Percentiles rank a stretch among this genome's conserved stretches.
These are phyloP conservation scores for Aspergillaceae sp. DNA, from an alignment of 2,329 filamentous ascomycete genomes.

Conservation along the genomic window DNA sequence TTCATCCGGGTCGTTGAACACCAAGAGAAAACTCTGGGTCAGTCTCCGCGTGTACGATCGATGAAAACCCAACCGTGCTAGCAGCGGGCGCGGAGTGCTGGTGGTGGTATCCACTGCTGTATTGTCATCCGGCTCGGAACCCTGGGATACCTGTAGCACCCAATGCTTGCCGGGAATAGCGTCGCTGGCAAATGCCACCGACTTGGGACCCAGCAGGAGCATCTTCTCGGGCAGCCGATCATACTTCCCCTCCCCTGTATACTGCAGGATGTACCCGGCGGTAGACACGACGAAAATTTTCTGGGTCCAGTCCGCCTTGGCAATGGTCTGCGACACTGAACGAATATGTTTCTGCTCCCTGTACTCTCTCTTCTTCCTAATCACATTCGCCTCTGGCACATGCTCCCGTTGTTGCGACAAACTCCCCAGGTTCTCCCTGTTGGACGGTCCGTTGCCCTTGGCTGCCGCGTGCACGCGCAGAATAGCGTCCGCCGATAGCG, in stretches of 20 bases:
- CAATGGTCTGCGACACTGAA: conserved; percentile 29
- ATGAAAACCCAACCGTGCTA: conserved; percentile 35
- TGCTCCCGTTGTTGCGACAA: conserved; percentile 10
- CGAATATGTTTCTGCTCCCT: conserved; percentile 30
- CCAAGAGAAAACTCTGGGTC: conserved; percentile 35
- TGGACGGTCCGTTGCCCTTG: conserved; percentile 8
- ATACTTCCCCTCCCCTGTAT: conserved; percentile 35
- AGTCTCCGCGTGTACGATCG: conserved; percentile 25
- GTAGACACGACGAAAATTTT: conserved; percentile 40
- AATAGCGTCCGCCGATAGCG: conserved; percentile 60
- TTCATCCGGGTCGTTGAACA: conserved; percentile 36
- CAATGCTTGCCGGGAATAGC: conserved; percentile 42
- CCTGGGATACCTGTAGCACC: conserved; percentile 40
- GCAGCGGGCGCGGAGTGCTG: conserved; percentile 21
- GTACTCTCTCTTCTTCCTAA: conserved; percentile 25
- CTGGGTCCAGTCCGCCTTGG: conserved; percentile 33
- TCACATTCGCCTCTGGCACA: conserved; percentile 12
- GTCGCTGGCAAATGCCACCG: conserved; percentile 43
- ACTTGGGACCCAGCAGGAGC: conserved; percentile 36
- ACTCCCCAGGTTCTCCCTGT: conserved; percentile 8
- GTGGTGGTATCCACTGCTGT: conserved; percentile 14
- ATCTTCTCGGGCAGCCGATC: conserved; percentile 42
- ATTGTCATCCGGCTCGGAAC: conserved; percentile 21
- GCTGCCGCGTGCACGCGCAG: conserved; percentile 44
- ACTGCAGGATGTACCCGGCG: conserved; percentile 40